Evolutionary conservation across 371 early-diverging fungal genomes (phyloP).

Genomic region (Sporodiniella umbellata): DNA sequence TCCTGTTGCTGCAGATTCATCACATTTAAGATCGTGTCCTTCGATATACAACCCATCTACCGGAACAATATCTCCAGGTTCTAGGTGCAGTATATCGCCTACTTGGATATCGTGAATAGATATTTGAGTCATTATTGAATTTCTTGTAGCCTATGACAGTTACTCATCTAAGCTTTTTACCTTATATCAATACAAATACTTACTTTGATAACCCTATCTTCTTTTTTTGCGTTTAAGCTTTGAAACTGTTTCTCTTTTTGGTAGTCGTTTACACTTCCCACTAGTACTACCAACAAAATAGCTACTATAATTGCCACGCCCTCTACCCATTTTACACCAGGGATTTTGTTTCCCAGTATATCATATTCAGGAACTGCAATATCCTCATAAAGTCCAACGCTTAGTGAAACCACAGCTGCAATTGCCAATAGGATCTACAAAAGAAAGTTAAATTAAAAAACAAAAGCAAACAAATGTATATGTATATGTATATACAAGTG

Average conservation of each 20-base stretch:
- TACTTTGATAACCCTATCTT: constrained; percentile 69
- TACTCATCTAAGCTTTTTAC: too few species aligned
- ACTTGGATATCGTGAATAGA: constrained; percentile 82
- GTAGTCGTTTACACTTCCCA: constrained; percentile 77
- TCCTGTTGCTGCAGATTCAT: constrained; percentile 89
- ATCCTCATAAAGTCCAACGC: constrained; percentile 84
- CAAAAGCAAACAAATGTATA: too few species aligned
- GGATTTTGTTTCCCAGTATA: constrained; percentile 15
- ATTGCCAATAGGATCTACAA: constrained; percentile 61
- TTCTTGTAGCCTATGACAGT: constrained; percentile 71
- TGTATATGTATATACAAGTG: constrained; percentile 43
- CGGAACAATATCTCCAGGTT: constrained; percentile 89
- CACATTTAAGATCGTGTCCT: constrained; percentile 80
- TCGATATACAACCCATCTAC: constrained; percentile 83
- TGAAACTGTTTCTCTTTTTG: constrained; percentile 84
- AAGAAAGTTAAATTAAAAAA: too few species aligned
- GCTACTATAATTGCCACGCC: constrained; percentile 75
- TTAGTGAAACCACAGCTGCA: constrained; percentile 81
- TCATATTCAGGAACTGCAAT: constrained; percentile 33
- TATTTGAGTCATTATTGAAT: constrained; percentile 68
- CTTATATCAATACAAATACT: background rate
- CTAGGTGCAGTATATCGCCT: constrained; percentile 84
- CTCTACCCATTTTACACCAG: constrained; percentile 69
- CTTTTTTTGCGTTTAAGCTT: constrained; percentile 74
- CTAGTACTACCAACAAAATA: constrained; percentile 74